Base-by-base conservation (phyloP, 2,329 filamentous ascomycete species). In the Acarospora socialis region DNA sequence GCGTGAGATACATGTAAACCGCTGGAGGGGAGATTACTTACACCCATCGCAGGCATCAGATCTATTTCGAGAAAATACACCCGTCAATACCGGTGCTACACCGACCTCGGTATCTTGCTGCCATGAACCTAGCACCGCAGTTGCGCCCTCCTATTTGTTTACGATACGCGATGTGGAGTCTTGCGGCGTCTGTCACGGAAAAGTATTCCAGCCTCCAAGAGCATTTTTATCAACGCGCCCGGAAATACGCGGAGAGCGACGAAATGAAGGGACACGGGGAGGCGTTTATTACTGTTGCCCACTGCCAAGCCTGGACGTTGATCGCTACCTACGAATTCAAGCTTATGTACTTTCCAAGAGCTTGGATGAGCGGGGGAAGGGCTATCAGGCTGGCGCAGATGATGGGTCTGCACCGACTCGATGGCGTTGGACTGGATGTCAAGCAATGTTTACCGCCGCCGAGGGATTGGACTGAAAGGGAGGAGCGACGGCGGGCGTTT, bases 321-420 rank as follows among this genome's bases (percentile, higher is more conserved):
- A 65, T 92, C 28, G 72, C 76, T 4, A 74, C 70, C 1, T 94
- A 92, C 47, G 90, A 98, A 54, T 95, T 94, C 63, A 93, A 87
- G 58, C 80, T 81, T 68, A 93, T 95, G 81, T 92, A 84, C 53
- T 95, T 95, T 46, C 87, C 90, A 1, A 67, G 90, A 43, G 90
- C 90, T 1, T 95, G 90, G 90, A 73, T 93, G 60, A 94, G 81
- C 44, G 78, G 81, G 3, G 90, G 87, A 14, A 68, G 81, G 39
- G 79, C 79, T 4, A 72, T 78, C n/a, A 71, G 87, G 30, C 57
- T 95, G 33, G 72, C 73, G 30, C 78, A 92, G 48, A 94, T 95
- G 87, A 83, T 93, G 61, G 83, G 87, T 6, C 59, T 95, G 21
- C 83, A 95, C 54, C 74, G 86, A 38, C 55, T 94, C 29, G 90